Base-by-base conservation (phyloP, 2,329 filamentous ascomycete genomes). In the Tolypocladium nubicola region DNA sequence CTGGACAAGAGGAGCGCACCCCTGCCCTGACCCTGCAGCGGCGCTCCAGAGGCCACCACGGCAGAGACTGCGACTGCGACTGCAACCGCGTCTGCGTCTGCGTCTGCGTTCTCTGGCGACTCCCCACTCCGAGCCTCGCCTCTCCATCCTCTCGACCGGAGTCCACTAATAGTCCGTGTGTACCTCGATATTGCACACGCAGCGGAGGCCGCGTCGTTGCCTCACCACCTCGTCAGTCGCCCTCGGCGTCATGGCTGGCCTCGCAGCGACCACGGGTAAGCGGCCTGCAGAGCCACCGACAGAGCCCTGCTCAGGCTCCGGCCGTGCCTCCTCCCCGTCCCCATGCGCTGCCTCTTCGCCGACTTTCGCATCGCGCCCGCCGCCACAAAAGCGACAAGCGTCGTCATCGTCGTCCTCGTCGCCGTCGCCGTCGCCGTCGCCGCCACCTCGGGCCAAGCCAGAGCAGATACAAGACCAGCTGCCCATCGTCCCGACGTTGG, bases 401-500 rank as follows among this genome's bases (percentile, higher is more conserved):
- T 33, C 47, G 1, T 54, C 59, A 10, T 40, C 53, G 39, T 35
- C n/a, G 23, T 30, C 49, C 16, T 16, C 52, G 2, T 33, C 45
- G 1, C 52, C 58, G 19, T 40, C 52, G 45, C 30, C 14, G 30
- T 21, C 43, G 21, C 8, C 50, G 14, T 37, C 35, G 33, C 30
- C 49, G 33, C 21, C 45, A 19, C 16, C 38, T 30, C 21, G 45
- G 13, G 21, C 21, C 10, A 38, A 4, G 39, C 53, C 55, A 16
- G 50, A 39, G 23, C 53, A 23, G 50, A 49, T 47, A 26, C 41
- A 52, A 50, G 58, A 56, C n/a, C 58, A 45, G 14, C 35, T 60
- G 37, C 60, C 61, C 45, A 55, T 58, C n/a, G 40, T 62, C 13
- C 59, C 64, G 21, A 62, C 63, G 9, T 39, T 57, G 9, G 61